Percentiles rank a stretch among this genome's conserved stretches.
These are phyloP conservation scores for Cicer pinnatifidum DNA, from an alignment of 306 rosid genomes.

Conservation along the genomic window DNA sequence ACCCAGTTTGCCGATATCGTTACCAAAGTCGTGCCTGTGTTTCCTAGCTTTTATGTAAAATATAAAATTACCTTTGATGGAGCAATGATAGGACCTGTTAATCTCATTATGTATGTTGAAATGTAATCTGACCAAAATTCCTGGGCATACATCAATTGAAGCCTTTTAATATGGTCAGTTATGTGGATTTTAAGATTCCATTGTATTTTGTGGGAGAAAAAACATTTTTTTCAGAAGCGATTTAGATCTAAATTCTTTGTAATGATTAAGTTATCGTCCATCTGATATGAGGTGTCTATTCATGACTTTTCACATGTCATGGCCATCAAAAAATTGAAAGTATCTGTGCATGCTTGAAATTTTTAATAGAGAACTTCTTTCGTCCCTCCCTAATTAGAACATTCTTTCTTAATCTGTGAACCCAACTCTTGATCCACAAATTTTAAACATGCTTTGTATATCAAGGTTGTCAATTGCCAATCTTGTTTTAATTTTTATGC, in stretches of 20 bases:
- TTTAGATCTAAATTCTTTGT: neutral
- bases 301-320: neutral
- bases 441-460: neutral
- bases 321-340: neutral
- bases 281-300: neutral
- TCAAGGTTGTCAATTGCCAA: constrained; percentile 16
- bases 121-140: neutral
- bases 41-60: constrained; percentile 13
- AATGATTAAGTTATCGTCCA: constrained; percentile 16
- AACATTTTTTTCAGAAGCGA: neutral
- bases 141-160: neutral
- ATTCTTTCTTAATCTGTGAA: constrained; percentile 42
- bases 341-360: neutral
- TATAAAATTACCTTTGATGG: constrained; percentile 2
- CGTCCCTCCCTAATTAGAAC: neutral
- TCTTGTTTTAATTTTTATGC: constrained; percentile 1
- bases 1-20: constrained; percentile 3
- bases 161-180: neutral
- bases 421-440: constrained; percentile 2
- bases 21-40: constrained; percentile 3
- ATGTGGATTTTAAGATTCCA: neutral
- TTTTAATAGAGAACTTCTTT: neutral
- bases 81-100: neutral
- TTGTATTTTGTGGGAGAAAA: neutral
- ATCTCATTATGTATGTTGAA: constrained; percentile 3